phyloP scores from a whole-genome alignment of 2,329 filamentous ascomycete species.

The Pseudogymnoascus sp. region DNA sequence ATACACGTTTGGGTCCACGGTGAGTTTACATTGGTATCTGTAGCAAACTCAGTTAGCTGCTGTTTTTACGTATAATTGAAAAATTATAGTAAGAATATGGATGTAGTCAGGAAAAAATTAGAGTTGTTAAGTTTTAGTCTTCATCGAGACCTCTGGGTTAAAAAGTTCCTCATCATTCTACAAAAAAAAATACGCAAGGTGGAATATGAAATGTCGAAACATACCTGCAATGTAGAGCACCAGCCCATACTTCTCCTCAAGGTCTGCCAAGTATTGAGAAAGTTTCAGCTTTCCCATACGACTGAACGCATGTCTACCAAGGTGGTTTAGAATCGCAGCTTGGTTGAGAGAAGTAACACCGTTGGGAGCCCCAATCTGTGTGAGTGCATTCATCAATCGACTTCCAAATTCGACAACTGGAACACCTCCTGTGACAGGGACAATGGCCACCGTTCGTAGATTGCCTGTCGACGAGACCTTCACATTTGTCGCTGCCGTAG shows the following conservation, averaged over 20 bases:
- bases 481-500: constrained; percentile 50
- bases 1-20: constrained; percentile 99
- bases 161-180: constrained; percentile 28
- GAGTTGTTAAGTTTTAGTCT: constrained; percentile 34
- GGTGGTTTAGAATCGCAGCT: constrained; percentile 84
- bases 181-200: constrained; percentile 35
- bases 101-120: constrained; percentile 57
- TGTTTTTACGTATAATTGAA: neutral
- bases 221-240: constrained; percentile 84
- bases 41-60: constrained; percentile 19
- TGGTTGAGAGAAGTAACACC: constrained; percentile 90
- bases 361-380: constrained; percentile 80
- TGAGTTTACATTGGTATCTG: constrained; percentile 91
- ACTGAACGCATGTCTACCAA: constrained; percentile 93
- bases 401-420: constrained; percentile 94
- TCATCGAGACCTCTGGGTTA: constrained; percentile 23
- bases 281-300: constrained; percentile 95
- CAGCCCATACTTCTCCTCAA: constrained; percentile 94
- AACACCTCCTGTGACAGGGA: constrained; percentile 84
- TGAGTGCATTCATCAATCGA: constrained; percentile 74
- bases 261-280: constrained; percentile 88
- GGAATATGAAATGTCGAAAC: constrained; percentile 24
- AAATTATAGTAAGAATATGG: neutral
- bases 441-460: constrained; percentile 80
- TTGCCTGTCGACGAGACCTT: constrained; percentile 81